Base-by-base conservation (phyloP, 345 rosid genomes). In the Bruguiera parviflora region DNA sequence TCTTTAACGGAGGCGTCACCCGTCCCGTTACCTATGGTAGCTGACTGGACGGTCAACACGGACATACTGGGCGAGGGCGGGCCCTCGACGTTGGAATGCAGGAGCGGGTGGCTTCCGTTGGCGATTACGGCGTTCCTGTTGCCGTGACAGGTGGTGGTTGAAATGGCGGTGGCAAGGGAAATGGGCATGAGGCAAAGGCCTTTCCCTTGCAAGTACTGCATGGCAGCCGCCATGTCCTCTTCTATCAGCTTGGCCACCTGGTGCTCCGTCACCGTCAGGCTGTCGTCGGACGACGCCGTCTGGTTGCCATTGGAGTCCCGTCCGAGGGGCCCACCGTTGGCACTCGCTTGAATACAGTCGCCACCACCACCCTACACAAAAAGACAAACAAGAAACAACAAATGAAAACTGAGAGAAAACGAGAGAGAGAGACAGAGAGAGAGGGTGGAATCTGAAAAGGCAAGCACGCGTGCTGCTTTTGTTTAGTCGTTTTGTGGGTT, bases 161-260 rank as follows among this genome's bases (percentile, higher is more conserved):
- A 92, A 51, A 92, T 90, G 0, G 96, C 96, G 2, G 97, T 85
- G 43, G 97, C 97, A 5, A 95, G 89, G 3, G 97, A 87, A 67
- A 95, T 95, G 18, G 99, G 99, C 99, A 95, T 95, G 28, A 95
- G 80, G 71, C 99, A 92, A 5, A 95, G 96, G 2, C 99, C 99
- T 66, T 95, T 95, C 61, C 96, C 98, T 73, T 95, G 99, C 37
- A 95, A 80, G 43, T 92, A 95, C 78, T 92, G 97, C 99, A 95
- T 95, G 73, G 99, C 99, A 21, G 98, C 85, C 13, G 98, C 97
- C 99, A 92, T 95, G 70, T 95, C 99, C 76, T 95, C 96, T 58
- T 95, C 98, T 96, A 95, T 90, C 25, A 95, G 82, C 83, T 87
- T 95, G 0, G 94, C 98, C 56, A 95, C 99, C 65, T 93, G 96